Conservation (phyloP, 352 stramenopile species). For the Paralagenidium karlingii region DNA sequence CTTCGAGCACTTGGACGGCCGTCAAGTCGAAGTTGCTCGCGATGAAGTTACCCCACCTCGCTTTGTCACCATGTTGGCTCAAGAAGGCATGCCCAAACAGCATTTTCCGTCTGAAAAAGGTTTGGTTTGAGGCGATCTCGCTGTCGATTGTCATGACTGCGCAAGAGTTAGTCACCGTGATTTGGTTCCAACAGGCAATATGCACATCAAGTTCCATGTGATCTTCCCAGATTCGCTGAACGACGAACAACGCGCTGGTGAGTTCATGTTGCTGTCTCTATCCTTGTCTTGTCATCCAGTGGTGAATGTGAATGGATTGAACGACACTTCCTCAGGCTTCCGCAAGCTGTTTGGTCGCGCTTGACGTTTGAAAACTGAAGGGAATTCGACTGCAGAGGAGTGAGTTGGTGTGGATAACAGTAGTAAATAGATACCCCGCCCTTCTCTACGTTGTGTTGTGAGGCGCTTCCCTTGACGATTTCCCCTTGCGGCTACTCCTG, state of each 20-base stretch:
- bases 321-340: no score
- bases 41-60: constrained; percentile 85
- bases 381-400: no score
- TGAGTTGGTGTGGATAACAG: no score
- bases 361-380: no score
- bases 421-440: no score
- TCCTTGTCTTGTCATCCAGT: no score
- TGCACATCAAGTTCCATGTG: constrained; percentile 95
- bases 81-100: constrained; percentile 93
- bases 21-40: constrained; percentile 80
- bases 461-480: no score
- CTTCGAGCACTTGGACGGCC: constrained; percentile 91
- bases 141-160: background rate
- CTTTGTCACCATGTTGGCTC: constrained; percentile 79
- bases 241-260: constrained; percentile 47
- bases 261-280: no score
- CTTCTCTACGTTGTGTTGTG: no score
- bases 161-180: constrained; percentile 12
- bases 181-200: constrained; percentile 19
- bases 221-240: constrained; percentile 87
- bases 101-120: constrained; percentile 73
- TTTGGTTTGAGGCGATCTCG: background rate
- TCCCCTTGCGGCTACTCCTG: no score
- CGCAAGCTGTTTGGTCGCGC: no score
- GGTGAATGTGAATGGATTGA: no score